These are phyloP conservation scores for Populus tremula DNA, from an alignment of 345 rosid genomes.

Conservation along the genomic window DNA sequence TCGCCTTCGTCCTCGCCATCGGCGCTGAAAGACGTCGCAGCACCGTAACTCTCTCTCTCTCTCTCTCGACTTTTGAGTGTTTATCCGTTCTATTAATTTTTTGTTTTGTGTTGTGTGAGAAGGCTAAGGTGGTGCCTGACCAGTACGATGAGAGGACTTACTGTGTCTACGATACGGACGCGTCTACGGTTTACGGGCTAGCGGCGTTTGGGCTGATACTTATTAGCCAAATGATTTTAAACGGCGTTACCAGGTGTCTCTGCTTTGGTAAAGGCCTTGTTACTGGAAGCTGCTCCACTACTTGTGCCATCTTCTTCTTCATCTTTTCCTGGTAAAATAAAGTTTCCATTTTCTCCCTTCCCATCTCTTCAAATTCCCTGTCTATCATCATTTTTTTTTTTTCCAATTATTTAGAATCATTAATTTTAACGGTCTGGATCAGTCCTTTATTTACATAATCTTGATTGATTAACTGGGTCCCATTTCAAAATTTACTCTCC, in stretches of 20 bases:
- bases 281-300: conserved; percentile 52
- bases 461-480: background rate
- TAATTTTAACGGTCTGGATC: background rate
- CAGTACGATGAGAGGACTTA: conserved; percentile 71
- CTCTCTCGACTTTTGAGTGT: background rate
- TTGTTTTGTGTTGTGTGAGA: background rate
- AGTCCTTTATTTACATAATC: background rate
- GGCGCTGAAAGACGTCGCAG: conserved; percentile 98
- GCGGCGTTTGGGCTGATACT: conserved; percentile 71
- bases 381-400: background rate
- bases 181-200: conserved; percentile 80
- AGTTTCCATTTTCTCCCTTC: conserved; percentile 3
- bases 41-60: conserved; percentile 41
- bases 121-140: conserved; percentile 68
- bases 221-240: conserved; percentile 64
- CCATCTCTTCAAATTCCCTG: background rate
- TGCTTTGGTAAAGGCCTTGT: conserved; percentile 83
- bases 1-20: conserved; percentile 88
- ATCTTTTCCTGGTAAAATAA: conserved; percentile 67
- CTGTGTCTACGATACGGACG: conserved; percentile 73
- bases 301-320: conserved; percentile 73
- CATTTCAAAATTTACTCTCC: too few species aligned
- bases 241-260: conserved; percentile 82
- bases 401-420: background rate
- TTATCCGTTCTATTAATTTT: background rate